Base-by-base conservation (phyloP, 2,329 filamentous ascomycete species). In the Exophiala xenobiotica region DNA sequence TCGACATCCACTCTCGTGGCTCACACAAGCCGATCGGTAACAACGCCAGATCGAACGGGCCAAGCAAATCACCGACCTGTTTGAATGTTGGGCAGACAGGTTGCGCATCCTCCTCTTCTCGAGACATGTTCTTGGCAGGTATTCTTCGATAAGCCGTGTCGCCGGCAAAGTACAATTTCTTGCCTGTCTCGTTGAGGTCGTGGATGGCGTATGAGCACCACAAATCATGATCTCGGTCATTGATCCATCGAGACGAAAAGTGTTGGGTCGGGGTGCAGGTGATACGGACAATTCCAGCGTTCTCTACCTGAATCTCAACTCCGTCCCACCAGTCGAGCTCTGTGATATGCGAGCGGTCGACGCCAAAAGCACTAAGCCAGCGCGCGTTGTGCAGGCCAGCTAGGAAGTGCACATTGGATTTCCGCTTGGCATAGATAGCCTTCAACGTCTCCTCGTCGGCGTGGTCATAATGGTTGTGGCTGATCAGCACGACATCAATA, bases 401-500 rank as follows among this genome's bases (percentile, higher is more conserved):
- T 39, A 78, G 65, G 53, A 76, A 74, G 41, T 70, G 69, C 23
- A 74, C 58, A 41, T 78, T 74, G 1, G 66, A 69, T 24, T 75
- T 66, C 37, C 76, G 68, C 9, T 69, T 64, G 2, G 63, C 60
- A 12, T 57, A 61, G 43, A 75, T 71, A 3, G 65, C 65, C 51
- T 61, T 67, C 31, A 81, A 63, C 0, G 75, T 75, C 14, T 69
- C 65, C 4, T 68, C 64, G 53, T 80, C 77, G 43, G 80, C 67
- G 53, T 81, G 78, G 56, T 81, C 78, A 57, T 79, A 80, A 59
- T 81, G 78, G 56, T 80, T 77, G 61, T 82, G 79, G 47, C 73
- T 77, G 41, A 81, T 78, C 51, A 72, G 65, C 2, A 81, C 69
- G 2, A 75, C 61, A 49, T 82, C 78, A 7, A 80, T 65, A 3